Percentiles rank a stretch among this genome's conserved stretches.
Evolutionary conservation across 2,329 filamentous ascomycete species (phyloP).

Genomic region (Ophiocordyceps unilateralis): DNA sequence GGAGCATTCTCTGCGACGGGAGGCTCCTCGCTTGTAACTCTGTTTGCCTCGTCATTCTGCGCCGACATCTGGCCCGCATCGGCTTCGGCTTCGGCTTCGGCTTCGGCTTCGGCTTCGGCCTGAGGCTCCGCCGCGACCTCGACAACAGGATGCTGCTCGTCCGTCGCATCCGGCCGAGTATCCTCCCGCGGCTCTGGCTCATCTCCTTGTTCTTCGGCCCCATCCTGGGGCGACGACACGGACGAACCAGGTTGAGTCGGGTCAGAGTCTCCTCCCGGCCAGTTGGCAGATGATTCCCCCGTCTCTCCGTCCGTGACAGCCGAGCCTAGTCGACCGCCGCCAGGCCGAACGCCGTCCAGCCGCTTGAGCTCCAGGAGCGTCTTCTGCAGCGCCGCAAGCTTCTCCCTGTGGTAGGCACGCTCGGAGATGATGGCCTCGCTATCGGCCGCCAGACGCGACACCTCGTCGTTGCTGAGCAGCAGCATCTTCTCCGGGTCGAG

Average conservation of each 20-base stretch:
- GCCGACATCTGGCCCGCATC: background rate
- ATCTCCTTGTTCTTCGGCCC: background rate
- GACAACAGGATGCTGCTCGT: background rate
- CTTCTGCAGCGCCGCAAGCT: background rate
- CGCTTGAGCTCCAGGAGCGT: background rate
- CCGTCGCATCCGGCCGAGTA: background rate
- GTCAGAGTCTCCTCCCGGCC: background rate
- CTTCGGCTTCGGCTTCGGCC: background rate
- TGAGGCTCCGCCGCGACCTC: background rate
- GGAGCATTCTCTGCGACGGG: too few relatives aligned
- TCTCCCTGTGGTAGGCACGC: background rate
- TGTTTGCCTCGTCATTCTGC: background rate
- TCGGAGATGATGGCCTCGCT: slow-evolving; percentile 2
- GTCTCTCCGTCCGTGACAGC: background rate
- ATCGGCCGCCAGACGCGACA: slow-evolving; percentile 7
- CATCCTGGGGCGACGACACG: background rate
- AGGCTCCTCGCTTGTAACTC: too few relatives aligned
- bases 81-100: background rate
- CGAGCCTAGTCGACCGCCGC: background rate
- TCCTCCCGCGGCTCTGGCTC: background rate
- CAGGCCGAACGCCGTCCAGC: background rate
- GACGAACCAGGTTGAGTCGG: background rate
- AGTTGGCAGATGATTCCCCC: background rate
- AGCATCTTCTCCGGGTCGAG: slow-evolving; percentile 6
- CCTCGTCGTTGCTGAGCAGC: slow-evolving; percentile 5